Conservation (phyloP, 768 basidiomycete species). For the Leccinum olivaceopallidum region DNA sequence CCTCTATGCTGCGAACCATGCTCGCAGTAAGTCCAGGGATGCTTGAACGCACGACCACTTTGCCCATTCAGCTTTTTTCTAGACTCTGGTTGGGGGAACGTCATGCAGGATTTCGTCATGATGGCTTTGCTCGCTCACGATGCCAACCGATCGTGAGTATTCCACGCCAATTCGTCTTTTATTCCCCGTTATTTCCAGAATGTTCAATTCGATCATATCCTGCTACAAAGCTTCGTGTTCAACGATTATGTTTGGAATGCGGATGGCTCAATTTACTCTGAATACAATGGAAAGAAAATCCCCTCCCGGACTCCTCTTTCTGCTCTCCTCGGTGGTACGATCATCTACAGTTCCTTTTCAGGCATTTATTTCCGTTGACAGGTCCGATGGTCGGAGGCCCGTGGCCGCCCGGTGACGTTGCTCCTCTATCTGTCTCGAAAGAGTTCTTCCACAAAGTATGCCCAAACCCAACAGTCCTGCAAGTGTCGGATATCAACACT, state of each 20-base stretch:
- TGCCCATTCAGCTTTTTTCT: background rate
- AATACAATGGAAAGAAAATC: constrained; percentile 37
- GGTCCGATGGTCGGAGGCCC: constrained; percentile 44
- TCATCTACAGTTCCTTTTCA: background rate
- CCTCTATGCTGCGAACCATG: constrained; percentile 50
- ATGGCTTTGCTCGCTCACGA: constrained; percentile 36
- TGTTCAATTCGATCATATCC: constrained; percentile 5
- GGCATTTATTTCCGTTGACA: constrained; percentile 10
- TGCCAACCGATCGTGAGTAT: constrained; percentile 36
- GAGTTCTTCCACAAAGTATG: constrained; percentile 44
- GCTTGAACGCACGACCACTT: background rate
- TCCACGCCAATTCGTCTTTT: background rate
- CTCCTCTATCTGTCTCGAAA: constrained; percentile 36
- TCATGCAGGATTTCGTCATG: constrained; percentile 42
- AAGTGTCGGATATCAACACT: constrained; percentile 29
- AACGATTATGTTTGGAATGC: constrained; percentile 44
- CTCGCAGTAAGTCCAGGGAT: constrained; percentile 27
- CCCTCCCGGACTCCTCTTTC: constrained; percentile 45
- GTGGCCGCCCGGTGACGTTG: constrained; percentile 33
- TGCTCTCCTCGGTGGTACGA: constrained; percentile 39
- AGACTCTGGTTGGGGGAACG: constrained; percentile 44
- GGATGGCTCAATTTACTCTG: constrained; percentile 36
- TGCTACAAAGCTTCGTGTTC: constrained; percentile 39
- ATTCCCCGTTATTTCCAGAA: background rate
- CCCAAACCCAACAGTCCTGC: constrained; percentile 37